These are phyloP conservation scores for Brassica cretica DNA, from an alignment of 345 rosid species.

Conservation along the genomic window DNA sequence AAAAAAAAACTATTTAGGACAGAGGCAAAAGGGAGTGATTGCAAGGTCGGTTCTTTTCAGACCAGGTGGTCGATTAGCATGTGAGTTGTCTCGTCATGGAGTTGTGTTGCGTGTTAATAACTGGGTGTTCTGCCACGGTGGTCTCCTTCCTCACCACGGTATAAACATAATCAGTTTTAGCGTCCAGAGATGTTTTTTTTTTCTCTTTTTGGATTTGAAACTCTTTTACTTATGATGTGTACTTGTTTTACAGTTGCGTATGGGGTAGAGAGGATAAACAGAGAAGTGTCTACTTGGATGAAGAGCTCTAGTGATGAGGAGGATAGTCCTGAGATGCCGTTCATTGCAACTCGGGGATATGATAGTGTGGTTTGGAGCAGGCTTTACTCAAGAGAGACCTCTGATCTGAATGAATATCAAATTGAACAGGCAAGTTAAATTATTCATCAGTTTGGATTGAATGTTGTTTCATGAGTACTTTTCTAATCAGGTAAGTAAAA, in stretches of 20 bases:
- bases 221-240: conserved; percentile 36
- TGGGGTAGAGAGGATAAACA: conserved; percentile 82
- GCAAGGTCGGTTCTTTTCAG: conserved; percentile 77
- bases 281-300: conserved; percentile 91
- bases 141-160: conserved; percentile 97
- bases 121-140: conserved; percentile 96
- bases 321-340: conserved; percentile 55
- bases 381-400: conserved; percentile 70
- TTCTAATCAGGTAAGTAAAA: conserved; percentile 50
- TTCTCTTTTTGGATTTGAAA: conserved; percentile 11
- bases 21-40: conserved; percentile 94
- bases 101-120: conserved; percentile 78
- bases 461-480: conserved; percentile 6
- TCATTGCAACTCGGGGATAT: conserved; percentile 74
- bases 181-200: neutral
- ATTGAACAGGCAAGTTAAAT: conserved; percentile 60
- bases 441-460: neutral
- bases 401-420: conserved; percentile 60
- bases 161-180: conserved; percentile 11
- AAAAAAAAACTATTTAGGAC: conserved; percentile 61
- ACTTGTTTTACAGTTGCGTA: conserved; percentile 58
- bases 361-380: conserved; percentile 95
- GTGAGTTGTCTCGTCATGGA: conserved; percentile 69
- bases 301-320: conserved; percentile 52
- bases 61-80: conserved; percentile 85